Conservation (phyloP, 306 rosid genomes). For the Quercus aquifolioides region DNA sequence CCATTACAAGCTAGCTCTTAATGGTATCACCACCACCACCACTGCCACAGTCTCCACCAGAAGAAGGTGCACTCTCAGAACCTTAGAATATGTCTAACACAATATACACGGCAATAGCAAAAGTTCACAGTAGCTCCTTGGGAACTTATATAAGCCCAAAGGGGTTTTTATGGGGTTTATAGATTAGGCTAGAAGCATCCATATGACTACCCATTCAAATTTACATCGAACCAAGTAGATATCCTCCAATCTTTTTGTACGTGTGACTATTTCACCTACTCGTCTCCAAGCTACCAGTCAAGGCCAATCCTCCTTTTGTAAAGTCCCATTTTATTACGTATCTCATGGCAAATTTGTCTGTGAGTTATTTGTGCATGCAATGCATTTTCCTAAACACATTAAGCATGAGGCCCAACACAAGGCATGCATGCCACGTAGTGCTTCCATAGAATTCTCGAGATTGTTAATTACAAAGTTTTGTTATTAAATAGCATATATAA, state of each 20-base stretch:
- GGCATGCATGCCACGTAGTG: background rate
- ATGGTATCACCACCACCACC: too few species aligned
- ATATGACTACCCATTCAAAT: background rate
- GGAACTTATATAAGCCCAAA: slow-evolving; percentile 11
- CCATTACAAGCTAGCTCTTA: slow-evolving; percentile 6
- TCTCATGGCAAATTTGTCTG: too few species aligned
- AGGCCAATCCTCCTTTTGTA: background rate
- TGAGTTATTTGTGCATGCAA: background rate
- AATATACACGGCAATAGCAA: background rate
- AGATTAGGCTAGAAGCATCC: slow-evolving; percentile 26
- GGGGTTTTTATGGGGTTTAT: background rate
- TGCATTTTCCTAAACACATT: background rate
- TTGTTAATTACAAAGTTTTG: too few species aligned
- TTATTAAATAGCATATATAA: too few species aligned
- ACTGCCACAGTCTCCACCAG: background rate
- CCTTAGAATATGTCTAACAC: background rate
- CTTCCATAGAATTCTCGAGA: too few species aligned
- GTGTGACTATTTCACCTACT: slow-evolving; percentile 18
- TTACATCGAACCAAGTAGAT: background rate
- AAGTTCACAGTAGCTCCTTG: background rate
- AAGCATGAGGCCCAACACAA: background rate
- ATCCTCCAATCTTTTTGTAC: background rate
- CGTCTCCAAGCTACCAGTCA: slow-evolving; percentile 46
- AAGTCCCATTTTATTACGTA: background rate
- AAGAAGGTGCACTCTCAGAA: background rate